Evolutionary conservation across 352 stramenopile species (phyloP).

Genomic region (Phytophthora aleatoria): DNA sequence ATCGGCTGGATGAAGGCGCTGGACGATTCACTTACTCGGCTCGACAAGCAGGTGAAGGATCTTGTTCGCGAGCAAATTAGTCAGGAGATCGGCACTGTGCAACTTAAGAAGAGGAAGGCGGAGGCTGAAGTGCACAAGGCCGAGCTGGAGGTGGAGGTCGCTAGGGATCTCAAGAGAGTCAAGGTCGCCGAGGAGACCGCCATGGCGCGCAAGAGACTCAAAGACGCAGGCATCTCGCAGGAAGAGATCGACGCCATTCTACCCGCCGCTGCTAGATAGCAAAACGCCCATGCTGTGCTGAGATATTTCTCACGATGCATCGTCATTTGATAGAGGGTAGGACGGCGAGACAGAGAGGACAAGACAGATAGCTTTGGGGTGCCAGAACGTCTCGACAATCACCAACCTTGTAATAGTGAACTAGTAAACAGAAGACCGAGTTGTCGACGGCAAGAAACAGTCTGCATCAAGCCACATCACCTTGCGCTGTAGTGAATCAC

Average conservation of each 20-base stretch:
- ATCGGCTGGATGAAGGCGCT: constrained; percentile 40
- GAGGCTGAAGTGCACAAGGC: constrained; percentile 38
- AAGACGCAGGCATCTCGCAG: constrained; percentile 37
- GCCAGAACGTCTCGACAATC: constrained; percentile 1
- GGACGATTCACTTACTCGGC: constrained; percentile 31
- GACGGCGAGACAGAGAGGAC: neutral
- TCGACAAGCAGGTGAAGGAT: constrained; percentile 36
- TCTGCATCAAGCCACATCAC: no score
- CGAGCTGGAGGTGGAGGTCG: constrained; percentile 35
- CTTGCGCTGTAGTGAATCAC: no score
- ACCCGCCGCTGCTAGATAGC: constrained; percentile 28
- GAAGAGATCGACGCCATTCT: constrained; percentile 38
- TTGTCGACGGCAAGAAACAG: constrained; percentile 12
- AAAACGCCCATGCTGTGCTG: neutral
- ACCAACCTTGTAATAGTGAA: constrained; percentile 33
- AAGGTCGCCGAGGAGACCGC: constrained; percentile 37
- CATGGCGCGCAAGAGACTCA: constrained; percentile 36
- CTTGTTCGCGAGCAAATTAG: constrained; percentile 28
- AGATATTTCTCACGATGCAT: neutral
- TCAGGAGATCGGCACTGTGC: constrained; percentile 18
- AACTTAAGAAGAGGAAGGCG: constrained; percentile 34
- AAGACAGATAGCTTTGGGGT: neutral
- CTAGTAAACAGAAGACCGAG: constrained; percentile 25
- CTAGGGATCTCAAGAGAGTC: constrained; percentile 37
- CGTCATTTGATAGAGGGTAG: constrained; percentile 7